Percentiles rank a stretch among this genome's conserved stretches.
Evolutionary conservation across 257 asterid genomes (phyloP).

Genomic region (Capsicum baccatum): DNA sequence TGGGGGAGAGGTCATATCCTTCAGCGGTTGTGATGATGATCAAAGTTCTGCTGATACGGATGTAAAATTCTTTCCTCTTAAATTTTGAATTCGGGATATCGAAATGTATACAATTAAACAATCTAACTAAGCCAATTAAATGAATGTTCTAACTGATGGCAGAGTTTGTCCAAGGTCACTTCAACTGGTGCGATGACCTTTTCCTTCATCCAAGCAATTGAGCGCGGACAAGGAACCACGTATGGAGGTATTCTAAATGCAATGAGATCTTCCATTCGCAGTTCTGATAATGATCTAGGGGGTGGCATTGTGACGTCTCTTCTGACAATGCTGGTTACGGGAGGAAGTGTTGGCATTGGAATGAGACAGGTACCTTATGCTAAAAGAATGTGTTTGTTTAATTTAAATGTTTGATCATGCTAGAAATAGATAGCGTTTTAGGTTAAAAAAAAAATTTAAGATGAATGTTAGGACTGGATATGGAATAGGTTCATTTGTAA

Average conservation of each 20-base stretch:
- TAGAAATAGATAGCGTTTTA: background rate
- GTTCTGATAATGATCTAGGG: constrained; percentile 47
- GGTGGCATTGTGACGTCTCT: constrained; percentile 68
- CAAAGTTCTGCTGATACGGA: constrained; percentile 90
- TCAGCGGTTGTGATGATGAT: constrained; percentile 95
- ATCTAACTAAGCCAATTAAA: background rate
- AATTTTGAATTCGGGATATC: background rate
- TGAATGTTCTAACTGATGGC: constrained; percentile 32
- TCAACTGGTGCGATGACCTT: constrained; percentile 97
- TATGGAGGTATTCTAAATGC: constrained; percentile 81
- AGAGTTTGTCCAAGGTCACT: constrained; percentile 88
- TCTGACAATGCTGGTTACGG: constrained; percentile 79
- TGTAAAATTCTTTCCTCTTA: constrained; percentile 45
- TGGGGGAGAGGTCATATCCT: constrained; percentile 95
- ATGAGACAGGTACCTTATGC: constrained; percentile 62
- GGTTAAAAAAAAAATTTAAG: background rate
- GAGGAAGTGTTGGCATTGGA: constrained; percentile 75
- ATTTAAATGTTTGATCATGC: background rate
- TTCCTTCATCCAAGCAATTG: constrained; percentile 92
- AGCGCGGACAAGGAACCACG: constrained; percentile 71
- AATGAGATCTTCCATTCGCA: constrained; percentile 77
- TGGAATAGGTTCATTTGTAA: background rate
- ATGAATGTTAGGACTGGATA: background rate
- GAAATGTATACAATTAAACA: background rate
- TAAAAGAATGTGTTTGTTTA: background rate